These are phyloP conservation scores for Camelina neglecta DNA, from an alignment of 345 rosid genomes.

Conservation along the genomic window DNA sequence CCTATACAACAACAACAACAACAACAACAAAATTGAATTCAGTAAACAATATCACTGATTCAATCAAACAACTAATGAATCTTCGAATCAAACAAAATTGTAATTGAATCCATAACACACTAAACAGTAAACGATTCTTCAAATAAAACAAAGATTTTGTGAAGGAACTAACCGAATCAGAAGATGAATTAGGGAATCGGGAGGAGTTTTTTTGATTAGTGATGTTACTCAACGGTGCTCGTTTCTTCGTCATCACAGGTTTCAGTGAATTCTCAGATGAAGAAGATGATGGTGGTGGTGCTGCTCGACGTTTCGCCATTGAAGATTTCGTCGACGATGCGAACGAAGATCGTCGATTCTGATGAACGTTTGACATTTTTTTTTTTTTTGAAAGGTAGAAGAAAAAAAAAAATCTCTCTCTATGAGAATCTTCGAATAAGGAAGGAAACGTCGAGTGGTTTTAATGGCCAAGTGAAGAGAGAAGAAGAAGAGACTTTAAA, in stretches of 20 bases:
- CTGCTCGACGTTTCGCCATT: conserved; percentile 43
- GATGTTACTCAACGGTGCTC: conserved; percentile 72
- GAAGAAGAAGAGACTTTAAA: conserved; percentile 11
- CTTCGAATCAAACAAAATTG: background rate
- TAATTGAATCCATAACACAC: background rate
- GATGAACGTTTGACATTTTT: conserved; percentile 34
- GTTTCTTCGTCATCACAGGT: conserved; percentile 32
- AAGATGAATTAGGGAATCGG: conserved; percentile 50
- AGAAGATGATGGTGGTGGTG: conserved; percentile 9
- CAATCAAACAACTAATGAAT: background rate
- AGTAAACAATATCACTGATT: background rate
- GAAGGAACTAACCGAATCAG: conserved; percentile 61
- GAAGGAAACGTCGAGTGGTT: background rate
- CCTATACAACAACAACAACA: conserved; percentile 43
- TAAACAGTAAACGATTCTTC: background rate
- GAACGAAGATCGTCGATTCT: conserved; percentile 41
- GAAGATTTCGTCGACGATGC: conserved; percentile 41
- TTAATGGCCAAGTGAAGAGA: conserved; percentile 7
- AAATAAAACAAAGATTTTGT: background rate
- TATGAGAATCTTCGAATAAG: conserved; percentile 15
- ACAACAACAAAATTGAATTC: background rate
- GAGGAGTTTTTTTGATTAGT: conserved; percentile 63
- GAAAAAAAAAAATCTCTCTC: background rate
- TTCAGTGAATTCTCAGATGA: conserved; percentile 24
- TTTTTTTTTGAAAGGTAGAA: background rate